A percentile compares a stretch with the other conserved stretches of the same genome.
Conservation (phyloP, 805 yeast genomes). For the Scheffersomyces spartinae region DNA sequence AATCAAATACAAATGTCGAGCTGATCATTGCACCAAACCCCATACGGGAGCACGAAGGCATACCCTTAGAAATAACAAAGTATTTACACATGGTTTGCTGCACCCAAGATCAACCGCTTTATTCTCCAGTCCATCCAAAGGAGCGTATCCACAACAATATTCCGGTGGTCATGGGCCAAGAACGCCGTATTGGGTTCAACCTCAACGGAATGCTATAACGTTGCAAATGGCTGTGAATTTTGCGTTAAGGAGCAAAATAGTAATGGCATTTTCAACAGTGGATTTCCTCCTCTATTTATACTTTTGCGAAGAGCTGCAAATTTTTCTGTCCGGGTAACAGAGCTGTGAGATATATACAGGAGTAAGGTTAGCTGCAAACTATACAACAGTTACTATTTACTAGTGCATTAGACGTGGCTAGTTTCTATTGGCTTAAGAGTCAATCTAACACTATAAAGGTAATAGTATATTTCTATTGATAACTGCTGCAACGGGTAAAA, state of each 20-base stretch:
- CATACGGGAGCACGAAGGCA: constrained; percentile 73
- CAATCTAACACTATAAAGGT: too few species aligned
- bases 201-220: constrained; percentile 57
- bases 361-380: background rate
- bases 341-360: background rate
- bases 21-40: constrained; percentile 55
- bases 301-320: background rate
- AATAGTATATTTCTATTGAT: too few species aligned
- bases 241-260: constrained; percentile 35
- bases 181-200: constrained; percentile 55
- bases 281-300: constrained; percentile 7
- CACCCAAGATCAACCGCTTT: constrained; percentile 61
- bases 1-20: constrained; percentile 20
- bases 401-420: too few species aligned
- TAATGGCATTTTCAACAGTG: constrained; percentile 3
- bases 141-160: constrained; percentile 37
- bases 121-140: constrained; percentile 49
- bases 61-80: constrained; percentile 45
- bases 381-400: too few species aligned
- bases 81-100: constrained; percentile 48
- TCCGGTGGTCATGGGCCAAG: constrained; percentile 62
- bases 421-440: constrained; percentile 5
- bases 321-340: constrained; percentile 25
- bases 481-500: too few species aligned
- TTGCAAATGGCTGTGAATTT: constrained; percentile 52